These are phyloP conservation scores for Aspergillus persii DNA, from an alignment of 2,329 filamentous ascomycete genomes.

Conservation along the genomic window DNA sequence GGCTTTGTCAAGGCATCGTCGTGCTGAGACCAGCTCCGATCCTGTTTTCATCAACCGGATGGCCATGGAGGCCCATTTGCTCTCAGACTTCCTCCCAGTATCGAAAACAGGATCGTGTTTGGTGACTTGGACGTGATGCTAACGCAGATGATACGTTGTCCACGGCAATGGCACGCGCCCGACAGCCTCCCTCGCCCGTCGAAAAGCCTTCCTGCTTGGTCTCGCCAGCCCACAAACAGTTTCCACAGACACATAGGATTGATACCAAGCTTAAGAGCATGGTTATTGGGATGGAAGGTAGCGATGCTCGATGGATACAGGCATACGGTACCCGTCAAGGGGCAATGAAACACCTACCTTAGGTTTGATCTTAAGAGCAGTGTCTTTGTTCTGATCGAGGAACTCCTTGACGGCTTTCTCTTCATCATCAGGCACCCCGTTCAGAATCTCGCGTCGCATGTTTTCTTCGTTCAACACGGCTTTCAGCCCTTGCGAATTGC, in stretches of 20 bases:
- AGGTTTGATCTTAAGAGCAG: constrained; percentile 79
- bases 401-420: constrained; percentile 68
- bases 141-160: neutral
- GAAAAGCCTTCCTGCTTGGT: neutral
- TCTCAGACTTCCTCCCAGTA: neutral
- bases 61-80: neutral
- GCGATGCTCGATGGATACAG: neutral
- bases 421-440: constrained; percentile 53
- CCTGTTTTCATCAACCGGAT: neutral
- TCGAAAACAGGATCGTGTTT: neutral
- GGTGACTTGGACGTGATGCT: neutral
- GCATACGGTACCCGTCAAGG: neutral
- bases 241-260: neutral
- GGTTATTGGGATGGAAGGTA: neutral
- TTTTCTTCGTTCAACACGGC: constrained; percentile 59
- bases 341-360: constrained; percentile 58
- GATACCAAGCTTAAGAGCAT: neutral
- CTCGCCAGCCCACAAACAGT: neutral
- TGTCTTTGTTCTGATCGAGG: constrained; percentile 64
- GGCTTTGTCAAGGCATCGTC: neutral
- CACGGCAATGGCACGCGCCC: neutral
- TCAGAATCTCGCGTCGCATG: constrained; percentile 66
- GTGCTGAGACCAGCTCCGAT: neutral
- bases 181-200: neutral
- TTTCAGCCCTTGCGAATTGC: constrained; percentile 68